Evolutionary conservation across 2,329 filamentous ascomycete species (phyloP), one percentile per base, ranked within the genome.

Genomic region (Hypoxylon sp.): DNA sequence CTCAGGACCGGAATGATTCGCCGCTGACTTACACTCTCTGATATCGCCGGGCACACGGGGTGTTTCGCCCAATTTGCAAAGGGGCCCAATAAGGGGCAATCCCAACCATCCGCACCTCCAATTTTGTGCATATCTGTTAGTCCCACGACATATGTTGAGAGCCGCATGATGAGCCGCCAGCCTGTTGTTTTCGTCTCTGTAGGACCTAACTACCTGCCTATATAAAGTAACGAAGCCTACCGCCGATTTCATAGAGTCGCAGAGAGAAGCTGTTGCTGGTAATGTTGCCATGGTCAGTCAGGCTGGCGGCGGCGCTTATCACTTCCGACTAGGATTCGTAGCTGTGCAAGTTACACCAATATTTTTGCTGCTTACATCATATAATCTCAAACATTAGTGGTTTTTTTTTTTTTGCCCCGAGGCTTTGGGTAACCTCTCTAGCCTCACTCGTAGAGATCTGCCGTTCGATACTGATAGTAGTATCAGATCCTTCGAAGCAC

Each of bases 101-200:
- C 14, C 51, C 48, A 63, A 48, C 50, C 46, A 31, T 57, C 29
- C 37, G 22, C 19, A 53, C 51, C 56, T 65, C 56, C 33, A 52
- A 46, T 33, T 48, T 57, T 59, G 11, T 63, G 56, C 60, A 65
- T 47, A 8, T 68, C n/a, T 42, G 29, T 29, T 13, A 35, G 57
- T 70, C 48, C 35, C 62, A 63, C 65, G 51, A 55, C 55, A 65
- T 66, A 31, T 39, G 11, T 51, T 26, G 48, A 60, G 65, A 68
- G 68, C 65, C 65, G 62, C 68, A 63, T 54, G 24, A 60, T 33
- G 31, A 14, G 10, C 24, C 2, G 54, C 26, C 10, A 39, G 39
- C 44, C 19, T 48, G 37, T 50, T 1, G 35, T 51, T 35, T 31
- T 44, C 6, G 17, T 56, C 24, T 37, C 29, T 19, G 22, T 51